Evolutionary conservation across 2,329 filamentous ascomycete species (phyloP).

Genomic region (Sclerotinia sclerotiorum): DNA sequence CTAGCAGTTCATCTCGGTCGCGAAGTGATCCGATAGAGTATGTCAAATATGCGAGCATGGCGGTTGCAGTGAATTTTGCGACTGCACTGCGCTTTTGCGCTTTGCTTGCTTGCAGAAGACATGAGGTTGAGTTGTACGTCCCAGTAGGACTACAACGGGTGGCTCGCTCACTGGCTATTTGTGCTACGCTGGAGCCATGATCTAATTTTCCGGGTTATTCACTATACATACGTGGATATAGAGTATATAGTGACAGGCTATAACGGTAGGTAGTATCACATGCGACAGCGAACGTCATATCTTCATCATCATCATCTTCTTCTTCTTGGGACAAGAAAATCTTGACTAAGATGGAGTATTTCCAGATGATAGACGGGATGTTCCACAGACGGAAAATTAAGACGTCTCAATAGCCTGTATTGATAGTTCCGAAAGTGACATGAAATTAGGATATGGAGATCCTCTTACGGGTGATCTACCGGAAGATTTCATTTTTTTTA

Average conservation of each 20-base stretch:
- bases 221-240: neutral
- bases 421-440: neutral
- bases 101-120: neutral
- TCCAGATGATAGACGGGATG: neutral
- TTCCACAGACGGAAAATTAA: neutral
- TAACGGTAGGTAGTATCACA: neutral
- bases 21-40: neutral
- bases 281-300: neutral
- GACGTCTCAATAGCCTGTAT: neutral
- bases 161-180: neutral
- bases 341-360: neutral
- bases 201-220: neutral
- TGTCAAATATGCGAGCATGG: neutral
- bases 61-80: neutral
- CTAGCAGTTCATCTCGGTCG: neutral
- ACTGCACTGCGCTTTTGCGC: neutral
- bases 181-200: neutral
- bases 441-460: neutral
- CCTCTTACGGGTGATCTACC: constrained; percentile 11
- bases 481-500: neutral
- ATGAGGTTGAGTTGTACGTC: neutral
- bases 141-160: constrained; percentile 10
- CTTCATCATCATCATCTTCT: neutral
- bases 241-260: neutral
- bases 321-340: neutral